Percentiles rank a stretch among this genome's conserved stretches.
phyloP scores from a whole-genome alignment of 805 yeast genomes.

The Scheffersomyces stipitis region DNA sequence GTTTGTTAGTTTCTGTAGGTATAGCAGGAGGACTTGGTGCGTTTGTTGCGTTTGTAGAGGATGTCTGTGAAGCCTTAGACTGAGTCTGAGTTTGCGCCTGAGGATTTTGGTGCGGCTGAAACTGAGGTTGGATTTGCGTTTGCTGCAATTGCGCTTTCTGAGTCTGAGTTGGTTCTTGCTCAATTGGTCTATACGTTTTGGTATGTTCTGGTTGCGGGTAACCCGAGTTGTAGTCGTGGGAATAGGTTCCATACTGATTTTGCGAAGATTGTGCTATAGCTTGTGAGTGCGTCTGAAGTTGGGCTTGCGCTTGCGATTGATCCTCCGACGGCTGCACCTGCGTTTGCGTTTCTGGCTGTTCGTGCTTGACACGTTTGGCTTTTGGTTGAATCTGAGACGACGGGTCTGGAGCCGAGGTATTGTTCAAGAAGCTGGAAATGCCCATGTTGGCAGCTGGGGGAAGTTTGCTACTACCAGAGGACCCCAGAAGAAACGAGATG shows the following conservation, averaged over 20 bases:
- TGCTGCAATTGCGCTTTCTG: too few species aligned
- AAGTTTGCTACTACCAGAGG: constrained; percentile 7
- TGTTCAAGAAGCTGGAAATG: constrained; percentile 20
- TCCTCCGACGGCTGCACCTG: constrained; percentile 1
- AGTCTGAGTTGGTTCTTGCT: too few species aligned
- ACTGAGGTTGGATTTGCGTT: constrained; percentile 1
- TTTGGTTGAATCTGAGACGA: not conserved
- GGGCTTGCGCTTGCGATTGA: constrained; percentile 5
- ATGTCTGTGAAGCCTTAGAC: constrained; percentile 3
- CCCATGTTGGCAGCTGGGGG: constrained; percentile 20
- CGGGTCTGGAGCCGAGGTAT: constrained; percentile 2
- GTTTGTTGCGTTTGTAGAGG: constrained; percentile 2
- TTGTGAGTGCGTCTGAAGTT: constrained; percentile 1
- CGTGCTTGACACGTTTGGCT: not conserved
- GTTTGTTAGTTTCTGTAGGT: constrained; percentile 1
- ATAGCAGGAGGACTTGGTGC: constrained; percentile 2
- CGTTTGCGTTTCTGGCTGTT: constrained; percentile 1
- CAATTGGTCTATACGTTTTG: too few species aligned
- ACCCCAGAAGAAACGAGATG: constrained; percentile 27
- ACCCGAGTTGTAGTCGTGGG: not conserved
- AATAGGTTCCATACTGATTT: constrained; percentile 2
- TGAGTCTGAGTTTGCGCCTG: constrained; percentile 1
- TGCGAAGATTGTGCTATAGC: constrained; percentile 2
- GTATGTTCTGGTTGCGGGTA: not conserved
- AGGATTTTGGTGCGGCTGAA: constrained; percentile 9